phyloP scores from a whole-genome alignment of 2,329 filamentous ascomycete species.

The Colletotrichum eremochloae region DNA sequence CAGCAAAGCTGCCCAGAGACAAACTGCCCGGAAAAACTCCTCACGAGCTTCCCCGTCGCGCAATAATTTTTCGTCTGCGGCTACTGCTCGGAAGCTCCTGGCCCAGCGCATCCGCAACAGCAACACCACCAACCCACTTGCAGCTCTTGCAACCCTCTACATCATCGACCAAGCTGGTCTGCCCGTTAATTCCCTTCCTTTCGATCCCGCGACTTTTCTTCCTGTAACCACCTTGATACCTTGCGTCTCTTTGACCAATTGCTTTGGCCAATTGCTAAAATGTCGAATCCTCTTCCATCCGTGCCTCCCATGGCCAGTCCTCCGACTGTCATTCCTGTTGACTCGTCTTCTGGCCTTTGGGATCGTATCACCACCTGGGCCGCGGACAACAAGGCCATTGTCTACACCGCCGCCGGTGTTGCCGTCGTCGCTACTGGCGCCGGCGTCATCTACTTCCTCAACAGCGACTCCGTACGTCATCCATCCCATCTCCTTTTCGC shows the following conservation, averaged over 20 bases:
- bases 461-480: conserved; percentile 64
- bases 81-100: conserved; percentile 27
- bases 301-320: conserved; percentile 59
- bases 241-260: conserved; percentile 45
- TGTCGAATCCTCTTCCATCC: conserved; percentile 63
- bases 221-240: conserved; percentile 25
- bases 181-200: conserved; percentile 33
- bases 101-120: conserved; percentile 37
- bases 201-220: conserved; percentile 22
- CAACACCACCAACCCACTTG: conserved; percentile 38
- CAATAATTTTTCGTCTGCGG: conserved; percentile 43
- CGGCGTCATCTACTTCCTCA: conserved; percentile 93
- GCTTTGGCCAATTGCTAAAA: conserved; percentile 46
- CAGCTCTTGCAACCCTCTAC: conserved; percentile 51
- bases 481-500: conserved; percentile 45
- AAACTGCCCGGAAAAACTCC: conserved; percentile 39
- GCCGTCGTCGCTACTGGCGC: conserved; percentile 92
- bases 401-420: conserved; percentile 96
- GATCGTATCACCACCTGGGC: conserved; percentile 93
- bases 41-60: conserved; percentile 41
- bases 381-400: conserved; percentile 93
- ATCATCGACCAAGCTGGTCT: conserved; percentile 47
- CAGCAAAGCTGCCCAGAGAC: conserved; percentile 22
- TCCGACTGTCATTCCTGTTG: conserved; percentile 61
- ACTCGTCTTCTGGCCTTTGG: conserved; percentile 80